Percentiles rank a stretch among this genome's conserved stretches.
Conservation (phyloP, 306 rosid genomes). For the Trifolium fragiferum region DNA sequence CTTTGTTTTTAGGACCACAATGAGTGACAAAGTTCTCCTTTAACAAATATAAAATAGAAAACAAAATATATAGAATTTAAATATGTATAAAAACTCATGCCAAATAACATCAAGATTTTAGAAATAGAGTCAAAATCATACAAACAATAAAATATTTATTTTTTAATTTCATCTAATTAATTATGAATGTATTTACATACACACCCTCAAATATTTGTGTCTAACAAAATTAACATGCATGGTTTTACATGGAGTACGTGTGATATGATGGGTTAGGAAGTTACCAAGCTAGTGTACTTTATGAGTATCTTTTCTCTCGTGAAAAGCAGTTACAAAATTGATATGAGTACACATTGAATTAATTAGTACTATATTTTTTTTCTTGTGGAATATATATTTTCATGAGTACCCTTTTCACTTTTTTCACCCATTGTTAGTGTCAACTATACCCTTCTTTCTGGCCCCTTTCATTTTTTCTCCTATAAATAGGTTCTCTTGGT, state of each 20-base stretch:
- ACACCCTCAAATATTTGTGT: neutral
- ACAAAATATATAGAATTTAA: too few species aligned
- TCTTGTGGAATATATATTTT: constrained; percentile 44
- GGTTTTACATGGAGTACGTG: constrained; percentile 50
- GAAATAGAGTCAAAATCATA: too few species aligned
- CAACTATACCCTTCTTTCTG: neutral
- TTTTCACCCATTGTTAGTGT: constrained; percentile 44
- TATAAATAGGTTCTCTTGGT: constrained; percentile 64
- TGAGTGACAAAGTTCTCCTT: too few species aligned
- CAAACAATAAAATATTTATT: neutral
- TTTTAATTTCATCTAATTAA: neutral
- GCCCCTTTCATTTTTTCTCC: constrained; percentile 33
- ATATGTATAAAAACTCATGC: too few species aligned
- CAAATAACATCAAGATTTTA: too few species aligned
- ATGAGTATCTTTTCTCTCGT: constrained; percentile 53
- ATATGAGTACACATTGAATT: constrained; percentile 33
- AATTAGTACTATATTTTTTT: constrained; percentile 14
- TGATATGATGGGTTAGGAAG: constrained; percentile 32
- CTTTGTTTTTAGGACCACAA: neutral
- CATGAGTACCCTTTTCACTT: neutral
- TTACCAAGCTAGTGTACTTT: constrained; percentile 51
- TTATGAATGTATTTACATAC: neutral
- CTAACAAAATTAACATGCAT: constrained; percentile 46
- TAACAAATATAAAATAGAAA: too few species aligned
- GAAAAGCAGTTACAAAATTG: constrained; percentile 60